These are phyloP conservation scores for Boletus rufocinnamomeus DNA, from an alignment of 768 basidiomycete species.

Conservation along the genomic window DNA sequence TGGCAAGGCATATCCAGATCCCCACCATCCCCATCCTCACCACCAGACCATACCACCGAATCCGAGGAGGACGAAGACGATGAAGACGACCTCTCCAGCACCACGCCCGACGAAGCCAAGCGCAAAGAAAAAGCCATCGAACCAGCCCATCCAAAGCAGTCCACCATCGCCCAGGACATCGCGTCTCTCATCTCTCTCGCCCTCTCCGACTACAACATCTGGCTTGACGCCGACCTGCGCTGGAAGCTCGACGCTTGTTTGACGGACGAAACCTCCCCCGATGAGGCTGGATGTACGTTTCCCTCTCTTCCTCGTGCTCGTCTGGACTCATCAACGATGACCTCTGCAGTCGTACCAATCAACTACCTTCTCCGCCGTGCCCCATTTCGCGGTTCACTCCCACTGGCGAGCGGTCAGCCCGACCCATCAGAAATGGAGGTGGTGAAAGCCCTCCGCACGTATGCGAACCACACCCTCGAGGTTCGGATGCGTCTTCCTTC, in stretches of 20 bases:
- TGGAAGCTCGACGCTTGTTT: conserved; percentile 44
- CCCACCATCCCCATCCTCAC: conserved; percentile 6
- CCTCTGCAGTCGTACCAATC: conserved; percentile 58
- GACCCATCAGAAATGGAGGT: conserved; percentile 46
- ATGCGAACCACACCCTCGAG: conserved; percentile 51
- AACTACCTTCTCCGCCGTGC: conserved; percentile 48
- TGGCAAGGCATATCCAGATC: conserved; percentile 21
- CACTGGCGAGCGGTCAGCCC: background rate
- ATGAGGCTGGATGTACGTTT: conserved; percentile 52
- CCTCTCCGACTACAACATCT: conserved; percentile 71
- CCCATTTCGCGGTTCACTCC: conserved; percentile 30
- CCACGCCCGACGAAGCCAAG: conserved; percentile 27
- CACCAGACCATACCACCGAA: conserved; percentile 11
- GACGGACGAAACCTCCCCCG: conserved; percentile 8
- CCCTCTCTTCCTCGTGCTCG: background rate
- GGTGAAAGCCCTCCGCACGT: conserved; percentile 60
- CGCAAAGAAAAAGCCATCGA: conserved; percentile 25
- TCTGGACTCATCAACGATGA: background rate
- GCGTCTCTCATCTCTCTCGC: conserved; percentile 55
- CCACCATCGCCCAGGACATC: conserved; percentile 44
- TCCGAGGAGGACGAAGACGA: conserved; percentile 8
- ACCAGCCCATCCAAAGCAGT: conserved; percentile 16
- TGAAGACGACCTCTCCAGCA: background rate
- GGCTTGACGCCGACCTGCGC: conserved; percentile 59
- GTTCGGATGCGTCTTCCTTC: conserved; percentile 55